Percentiles rank a stretch among this genome's conserved stretches.
Conservation (phyloP, 331 rosid genomes). For the Stylosanthes scabra region DNA sequence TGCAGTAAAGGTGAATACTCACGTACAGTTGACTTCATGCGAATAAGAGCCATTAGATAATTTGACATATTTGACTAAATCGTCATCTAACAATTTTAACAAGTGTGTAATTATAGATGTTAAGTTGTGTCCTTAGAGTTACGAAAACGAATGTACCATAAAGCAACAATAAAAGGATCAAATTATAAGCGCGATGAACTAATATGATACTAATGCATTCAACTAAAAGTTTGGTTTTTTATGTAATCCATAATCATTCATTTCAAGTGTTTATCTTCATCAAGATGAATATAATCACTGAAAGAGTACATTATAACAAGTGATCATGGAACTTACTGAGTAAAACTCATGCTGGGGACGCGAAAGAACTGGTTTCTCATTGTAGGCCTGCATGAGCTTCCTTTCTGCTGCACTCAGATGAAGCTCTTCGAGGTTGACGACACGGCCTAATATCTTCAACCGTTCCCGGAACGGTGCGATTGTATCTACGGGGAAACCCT, state of each 20-base stretch:
- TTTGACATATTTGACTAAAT: too few species aligned
- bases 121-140: too few species aligned
- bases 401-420: conserved; percentile 83
- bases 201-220: neutral
- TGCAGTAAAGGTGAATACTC: too few species aligned
- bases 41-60: too few species aligned
- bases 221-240: neutral
- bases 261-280: neutral
- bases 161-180: neutral
- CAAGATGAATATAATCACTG: neutral
- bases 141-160: too few species aligned
- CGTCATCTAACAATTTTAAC: too few species aligned
- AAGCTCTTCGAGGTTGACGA: conserved; percentile 86
- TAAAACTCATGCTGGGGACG: conserved; percentile 98
- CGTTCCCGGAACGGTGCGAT: conserved; percentile 78
- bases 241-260: conserved; percentile 24
- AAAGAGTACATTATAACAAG: conserved; percentile 6
- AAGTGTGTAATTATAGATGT: too few species aligned
- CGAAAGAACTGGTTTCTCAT: conserved; percentile 96
- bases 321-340: conserved; percentile 51
- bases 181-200: neutral
- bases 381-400: conserved; percentile 94
- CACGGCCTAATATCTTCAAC: conserved; percentile 93
- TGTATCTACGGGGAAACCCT: conserved; percentile 84
- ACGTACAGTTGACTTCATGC: too few species aligned